phyloP scores from a whole-genome alignment of 805 yeast genomes.

The Sugiyamaella lignohabitans region DNA sequence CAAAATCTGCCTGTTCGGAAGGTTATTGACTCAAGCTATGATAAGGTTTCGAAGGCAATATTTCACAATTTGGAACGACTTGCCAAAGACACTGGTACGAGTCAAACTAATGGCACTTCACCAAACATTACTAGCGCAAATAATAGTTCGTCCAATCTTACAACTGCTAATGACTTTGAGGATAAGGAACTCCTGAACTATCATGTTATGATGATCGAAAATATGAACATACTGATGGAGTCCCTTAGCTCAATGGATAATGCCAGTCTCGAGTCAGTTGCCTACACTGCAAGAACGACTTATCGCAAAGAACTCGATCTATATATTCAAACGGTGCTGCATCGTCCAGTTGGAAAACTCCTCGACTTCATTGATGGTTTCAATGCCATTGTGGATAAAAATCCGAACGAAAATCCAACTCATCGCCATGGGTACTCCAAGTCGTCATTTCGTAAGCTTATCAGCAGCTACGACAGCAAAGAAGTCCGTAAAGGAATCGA shows the following conservation, averaged over 20 bases:
- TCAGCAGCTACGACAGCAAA: constrained; percentile 48
- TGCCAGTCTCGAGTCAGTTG: constrained; percentile 8
- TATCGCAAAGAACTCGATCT: constrained; percentile 26
- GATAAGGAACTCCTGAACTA: constrained; percentile 36
- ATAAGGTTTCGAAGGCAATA: constrained; percentile 28
- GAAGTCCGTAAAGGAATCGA: constrained; percentile 52
- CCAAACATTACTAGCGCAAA: constrained; percentile 11
- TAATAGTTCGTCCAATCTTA: constrained; percentile 4
- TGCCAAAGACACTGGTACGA: constrained; percentile 21
- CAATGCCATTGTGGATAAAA: constrained; percentile 42
- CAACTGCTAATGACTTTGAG: constrained; percentile 22
- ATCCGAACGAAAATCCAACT: constrained; percentile 39
- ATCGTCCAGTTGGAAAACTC: constrained; percentile 59
- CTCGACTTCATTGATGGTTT: constrained; percentile 59
- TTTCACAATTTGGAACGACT: constrained; percentile 27
- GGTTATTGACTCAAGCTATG: constrained; percentile 28
- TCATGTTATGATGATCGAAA: constrained; percentile 45
- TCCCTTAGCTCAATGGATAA: constrained; percentile 16
- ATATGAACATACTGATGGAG: constrained; percentile 48
- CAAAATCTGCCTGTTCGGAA: constrained; percentile 10
- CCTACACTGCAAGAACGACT: constrained; percentile 11
- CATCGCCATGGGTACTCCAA: constrained; percentile 60
- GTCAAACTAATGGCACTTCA: constrained; percentile 12
- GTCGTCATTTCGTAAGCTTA: constrained; percentile 50
- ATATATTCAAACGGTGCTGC: constrained; percentile 44